Base-by-base conservation (phyloP, 2,329 filamentous ascomycete genomes). In the Calonectria pauciramosa region DNA sequence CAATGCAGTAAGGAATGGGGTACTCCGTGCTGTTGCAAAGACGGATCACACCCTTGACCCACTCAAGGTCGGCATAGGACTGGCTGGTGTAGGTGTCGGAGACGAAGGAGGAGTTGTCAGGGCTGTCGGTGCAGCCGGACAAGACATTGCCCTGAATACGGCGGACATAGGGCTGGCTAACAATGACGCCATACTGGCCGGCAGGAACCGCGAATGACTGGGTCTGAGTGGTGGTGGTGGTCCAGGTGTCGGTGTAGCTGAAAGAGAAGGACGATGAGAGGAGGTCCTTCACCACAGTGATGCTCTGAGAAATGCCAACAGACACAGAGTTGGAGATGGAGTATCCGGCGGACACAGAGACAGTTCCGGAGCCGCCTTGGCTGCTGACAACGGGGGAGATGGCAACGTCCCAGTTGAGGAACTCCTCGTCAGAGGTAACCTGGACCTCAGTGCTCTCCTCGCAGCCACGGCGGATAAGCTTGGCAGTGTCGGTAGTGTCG, bases 361-460 rank as follows among this genome's bases (percentile, higher is more conserved):
- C 78, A 0, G 60, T 76, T 9, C 68, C 78, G 2, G 60, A 64
- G 1, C 78, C 77, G 10, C 69, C 75, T 2, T 71, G 64, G 14
- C 78, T 80, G 73, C 78, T 80, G 36, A 78, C 36, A 16, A 80
- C 72, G 18, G 78, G 78, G 8, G 78, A 80, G 69, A 80, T 80
- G 34, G 78, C 54, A 28, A 80, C 54, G 18, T 80, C 78, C 78
- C 78, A 80, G 70, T 80, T 75, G 51, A 76, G 71, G 10, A 80
- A 80, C 14, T 80, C 73, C 5, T 79, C 71, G 10, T 80, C 78
- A 1, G 78, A 75, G 0, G 72, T 34, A 3, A 80, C 68, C 44
- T 80, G 78, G 7, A 80, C 32, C 38, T 80, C 78, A 8, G 76
- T 76, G 64, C 73, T 80, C 51, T 78, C 56, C 23, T 80, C 64